Evolutionary conservation across 208 protist species (phyloP).

Genomic region (Acanthamoeba lenticulata): DNA sequence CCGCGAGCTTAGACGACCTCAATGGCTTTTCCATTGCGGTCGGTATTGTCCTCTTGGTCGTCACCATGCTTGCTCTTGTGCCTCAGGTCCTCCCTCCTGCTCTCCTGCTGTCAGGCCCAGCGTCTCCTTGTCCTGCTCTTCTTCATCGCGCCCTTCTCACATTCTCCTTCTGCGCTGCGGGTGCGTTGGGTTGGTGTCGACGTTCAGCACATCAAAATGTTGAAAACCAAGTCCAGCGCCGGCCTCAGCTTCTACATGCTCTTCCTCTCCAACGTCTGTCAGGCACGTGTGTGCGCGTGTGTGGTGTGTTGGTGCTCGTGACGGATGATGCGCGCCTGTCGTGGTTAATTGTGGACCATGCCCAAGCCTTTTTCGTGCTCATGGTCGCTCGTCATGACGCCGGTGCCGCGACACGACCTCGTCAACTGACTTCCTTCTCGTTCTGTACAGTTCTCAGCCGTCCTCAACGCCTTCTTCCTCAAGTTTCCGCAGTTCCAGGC

Average conservation of each 20-base stretch:
- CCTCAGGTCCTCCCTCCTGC: not conserved
- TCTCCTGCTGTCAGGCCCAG: not conserved
- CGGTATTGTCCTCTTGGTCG: not conserved
- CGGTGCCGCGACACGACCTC: too few species aligned
- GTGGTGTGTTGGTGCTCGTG: too few species aligned
- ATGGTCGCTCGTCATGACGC: too few species aligned
- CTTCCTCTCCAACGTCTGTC: slow-evolving; percentile 30
- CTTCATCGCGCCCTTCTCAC: too few species aligned
- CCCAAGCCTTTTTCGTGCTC: too few species aligned
- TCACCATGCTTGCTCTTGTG: not conserved
- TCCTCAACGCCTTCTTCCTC: slow-evolving; percentile 9
- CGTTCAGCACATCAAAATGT: slow-evolving; percentile 15
- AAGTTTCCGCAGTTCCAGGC: slow-evolving; percentile 20
- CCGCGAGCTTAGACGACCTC: not conserved
- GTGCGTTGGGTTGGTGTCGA: not conserved
- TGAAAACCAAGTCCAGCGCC: not conserved
- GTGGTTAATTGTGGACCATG: too few species aligned
- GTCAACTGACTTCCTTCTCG: not conserved
- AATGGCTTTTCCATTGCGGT: not conserved
- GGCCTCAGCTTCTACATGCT: slow-evolving; percentile 39
- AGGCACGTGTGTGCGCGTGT: not conserved
- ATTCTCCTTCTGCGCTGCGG: not conserved
- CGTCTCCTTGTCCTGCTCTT: not conserved
- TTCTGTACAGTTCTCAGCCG: not conserved
- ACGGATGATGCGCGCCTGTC: too few species aligned